Evolutionary conservation across 805 yeast species (phyloP), one percentile per base, ranked within the genome.

Genomic region (Wickerhamomyces queroliae): DNA sequence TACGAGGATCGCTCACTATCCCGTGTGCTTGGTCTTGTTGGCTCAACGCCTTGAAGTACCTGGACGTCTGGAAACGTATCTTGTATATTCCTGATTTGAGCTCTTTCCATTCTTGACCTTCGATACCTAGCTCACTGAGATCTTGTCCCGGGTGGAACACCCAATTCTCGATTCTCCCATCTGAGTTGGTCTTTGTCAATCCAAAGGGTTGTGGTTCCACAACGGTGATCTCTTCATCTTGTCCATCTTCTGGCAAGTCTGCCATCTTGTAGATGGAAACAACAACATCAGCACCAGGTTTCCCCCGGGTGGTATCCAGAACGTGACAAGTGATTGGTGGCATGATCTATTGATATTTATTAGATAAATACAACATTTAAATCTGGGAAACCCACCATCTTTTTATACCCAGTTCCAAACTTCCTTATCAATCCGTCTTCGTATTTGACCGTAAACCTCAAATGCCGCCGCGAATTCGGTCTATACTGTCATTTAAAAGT

Each of bases 251-350:
- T 27, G 47, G 48, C 1, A 53, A 35, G 6, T 57, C 47, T 5
- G 49, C 53, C 4, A 66, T 40, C 24, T 43, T 47, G 53, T 66
- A 76, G 27, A 83, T 63, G 22, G 79, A 79, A 55, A 93, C 86
- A 3, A 69, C 63, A n/a, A 90, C 90, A n/a, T 69, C 71, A 0
- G 63, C 56, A 1, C 96, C 96, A 1, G 98, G 98, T 43, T 67
- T 72, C 1, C 98, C 98, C 7, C 69, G 62, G 9, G 84, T 80
- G 7, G 96, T 89, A 54, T 90, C 96, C 18, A 90, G 68, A 9
- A 90, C 76, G 59, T 90, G 98, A 64, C 97, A 90, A 3, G 96
- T 89, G 29, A 89, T 76, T 33, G 91, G 91, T n/a, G 57, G 53
- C 58, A 53, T 51, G 5, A 5, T 23, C 17, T 9, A 16, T 9